Percentiles rank a stretch among this genome's conserved stretches.
Evolutionary conservation across 306 rosid genomes (phyloP).

Genomic region (Citrullus colocynthis): DNA sequence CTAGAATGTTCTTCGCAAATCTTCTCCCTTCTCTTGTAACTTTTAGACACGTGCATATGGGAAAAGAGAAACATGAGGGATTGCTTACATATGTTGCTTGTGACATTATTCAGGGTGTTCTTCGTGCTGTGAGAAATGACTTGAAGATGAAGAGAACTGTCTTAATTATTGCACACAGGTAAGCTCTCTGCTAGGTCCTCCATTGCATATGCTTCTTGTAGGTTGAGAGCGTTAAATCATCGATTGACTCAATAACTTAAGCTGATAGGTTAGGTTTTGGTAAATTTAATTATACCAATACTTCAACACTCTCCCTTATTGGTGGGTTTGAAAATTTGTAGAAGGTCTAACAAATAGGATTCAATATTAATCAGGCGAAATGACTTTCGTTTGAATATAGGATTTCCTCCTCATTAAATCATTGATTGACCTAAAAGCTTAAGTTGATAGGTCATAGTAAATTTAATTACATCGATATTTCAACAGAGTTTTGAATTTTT

Average conservation of each 20-base stretch:
- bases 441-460: too few species aligned
- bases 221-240: not conserved
- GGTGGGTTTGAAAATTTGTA: too few species aligned
- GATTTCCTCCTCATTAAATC: too few species aligned
- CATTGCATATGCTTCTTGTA: not conserved
- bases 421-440: too few species aligned
- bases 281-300: too few species aligned
- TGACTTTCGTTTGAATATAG: too few species aligned
- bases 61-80: not conserved
- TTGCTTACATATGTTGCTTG: constrained; percentile 14
- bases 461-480: too few species aligned
- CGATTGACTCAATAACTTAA: too few species aligned
- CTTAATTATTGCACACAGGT: constrained; percentile 92
- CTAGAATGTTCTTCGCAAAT: not conserved
- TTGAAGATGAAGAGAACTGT: constrained; percentile 49
- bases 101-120: constrained; percentile 59
- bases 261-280: too few species aligned
- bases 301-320: too few species aligned
- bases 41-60: not conserved
- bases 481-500: not conserved
- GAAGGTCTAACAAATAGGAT: too few species aligned
- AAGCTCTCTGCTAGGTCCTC: constrained; percentile 7
- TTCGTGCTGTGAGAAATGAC: constrained; percentile 67
- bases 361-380: too few species aligned
- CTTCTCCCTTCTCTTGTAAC: not conserved